Percentiles rank a stretch among this genome's conserved stretches.
Conservation (phyloP, 176 grass and related monocot genomes). For the Oryza coarctata region DNA sequence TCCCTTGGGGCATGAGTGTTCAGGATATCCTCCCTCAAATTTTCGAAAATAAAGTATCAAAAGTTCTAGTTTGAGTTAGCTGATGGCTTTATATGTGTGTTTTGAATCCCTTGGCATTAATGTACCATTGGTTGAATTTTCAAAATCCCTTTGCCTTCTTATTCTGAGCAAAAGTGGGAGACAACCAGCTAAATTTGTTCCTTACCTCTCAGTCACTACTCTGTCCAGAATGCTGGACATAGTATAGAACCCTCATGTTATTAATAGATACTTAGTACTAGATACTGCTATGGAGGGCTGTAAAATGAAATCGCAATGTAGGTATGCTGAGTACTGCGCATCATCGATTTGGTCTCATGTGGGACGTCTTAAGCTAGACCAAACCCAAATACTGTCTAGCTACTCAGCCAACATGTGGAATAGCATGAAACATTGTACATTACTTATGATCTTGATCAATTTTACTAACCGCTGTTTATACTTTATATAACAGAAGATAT, state of each 20-base stretch:
- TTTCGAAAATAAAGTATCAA: neutral
- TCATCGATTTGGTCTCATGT: neutral
- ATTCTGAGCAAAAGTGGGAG: neutral
- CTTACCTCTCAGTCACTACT: neutral
- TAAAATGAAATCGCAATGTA: neutral
- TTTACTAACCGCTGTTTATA: neutral
- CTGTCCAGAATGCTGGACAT: neutral
- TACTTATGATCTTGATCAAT: constrained; percentile 3
- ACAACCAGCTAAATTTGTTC: neutral
- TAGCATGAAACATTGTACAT: neutral
- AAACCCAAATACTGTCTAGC: neutral
- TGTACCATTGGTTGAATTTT: neutral
- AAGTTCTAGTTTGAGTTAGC: neutral
- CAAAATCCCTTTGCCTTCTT: neutral
- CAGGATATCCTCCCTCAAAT: neutral
- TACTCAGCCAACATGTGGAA: neutral
- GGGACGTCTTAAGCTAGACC: neutral
- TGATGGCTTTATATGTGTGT: neutral
- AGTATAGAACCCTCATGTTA: neutral
- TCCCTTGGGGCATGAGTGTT: neutral
- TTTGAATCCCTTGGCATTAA: neutral
- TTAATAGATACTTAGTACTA: neutral
- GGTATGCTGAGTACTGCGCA: neutral
- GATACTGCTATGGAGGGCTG: neutral
- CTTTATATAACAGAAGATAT: constrained; percentile 28